A percentile compares a stretch with the other conserved stretches of the same genome.
Evolutionary conservation across 1,284 basidiomycete species (phyloP).

Genomic region (Rhodotorula sp.): DNA sequence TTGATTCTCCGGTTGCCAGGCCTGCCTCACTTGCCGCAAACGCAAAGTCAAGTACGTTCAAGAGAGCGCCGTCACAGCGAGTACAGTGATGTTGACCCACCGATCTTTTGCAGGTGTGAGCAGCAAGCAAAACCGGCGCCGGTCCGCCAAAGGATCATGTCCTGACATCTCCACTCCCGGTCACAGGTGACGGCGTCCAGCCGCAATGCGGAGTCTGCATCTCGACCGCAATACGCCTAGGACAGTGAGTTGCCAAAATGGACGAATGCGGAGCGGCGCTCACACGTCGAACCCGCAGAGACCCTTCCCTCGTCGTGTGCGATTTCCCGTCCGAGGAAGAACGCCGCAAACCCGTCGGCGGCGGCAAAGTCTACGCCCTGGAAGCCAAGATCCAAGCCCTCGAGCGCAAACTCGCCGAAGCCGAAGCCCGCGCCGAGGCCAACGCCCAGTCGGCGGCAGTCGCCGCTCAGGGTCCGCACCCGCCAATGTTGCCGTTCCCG

Average conservation of each 20-base stretch:
- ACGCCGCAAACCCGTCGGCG: slow-evolving; percentile 25
- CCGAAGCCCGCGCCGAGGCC: neutral
- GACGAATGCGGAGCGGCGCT: neutral
- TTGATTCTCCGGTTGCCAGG: neutral
- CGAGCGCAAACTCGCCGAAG: slow-evolving; percentile 1
- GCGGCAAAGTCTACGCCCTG: slow-evolving; percentile 20
- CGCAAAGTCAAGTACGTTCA: slow-evolving; percentile 10
- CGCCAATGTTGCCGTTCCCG: neutral
- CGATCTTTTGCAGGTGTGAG: neutral
- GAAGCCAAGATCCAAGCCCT: slow-evolving; percentile 26
- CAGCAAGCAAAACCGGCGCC: neutral
- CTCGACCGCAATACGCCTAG: neutral
- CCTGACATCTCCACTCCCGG: neutral
- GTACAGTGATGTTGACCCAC: neutral
- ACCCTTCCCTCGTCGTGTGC: slow-evolving; percentile 2
- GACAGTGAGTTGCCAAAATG: neutral
- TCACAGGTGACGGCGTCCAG: slow-evolving; percentile 10
- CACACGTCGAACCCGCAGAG: neutral
- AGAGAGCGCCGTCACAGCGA: neutral
- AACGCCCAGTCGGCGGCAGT: neutral
- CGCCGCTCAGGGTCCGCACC: neutral
- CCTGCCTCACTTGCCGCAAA: slow-evolving; percentile 8
- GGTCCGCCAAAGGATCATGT: neutral
- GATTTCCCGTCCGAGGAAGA: slow-evolving; percentile 24
- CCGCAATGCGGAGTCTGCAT: slow-evolving; percentile 6